phyloP scores from a whole-genome alignment of 306 rosid species.

The Sicyos edulis region DNA sequence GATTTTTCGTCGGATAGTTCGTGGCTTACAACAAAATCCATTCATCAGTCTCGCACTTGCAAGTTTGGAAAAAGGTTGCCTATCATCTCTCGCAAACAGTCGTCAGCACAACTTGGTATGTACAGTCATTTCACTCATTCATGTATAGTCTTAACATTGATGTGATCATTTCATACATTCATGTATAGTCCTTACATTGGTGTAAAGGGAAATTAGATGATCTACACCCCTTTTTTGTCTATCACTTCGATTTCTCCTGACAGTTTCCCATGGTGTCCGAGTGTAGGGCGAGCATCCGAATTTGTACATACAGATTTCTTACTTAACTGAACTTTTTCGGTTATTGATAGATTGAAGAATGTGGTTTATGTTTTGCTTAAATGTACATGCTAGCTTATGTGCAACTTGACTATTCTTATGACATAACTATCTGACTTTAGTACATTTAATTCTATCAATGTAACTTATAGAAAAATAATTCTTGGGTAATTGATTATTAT shows the following conservation, averaged over 20 bases:
- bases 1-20: conserved; percentile 37
- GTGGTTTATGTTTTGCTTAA: no score
- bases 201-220: not conserved
- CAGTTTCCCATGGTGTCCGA: not conserved
- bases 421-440: no score
- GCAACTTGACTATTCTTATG: no score
- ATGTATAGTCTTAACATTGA: conserved; percentile 31
- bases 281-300: not conserved
- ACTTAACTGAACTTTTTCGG: not conserved
- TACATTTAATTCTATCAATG: no score
- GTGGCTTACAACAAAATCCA: conserved; percentile 32
- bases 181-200: conserved; percentile 25
- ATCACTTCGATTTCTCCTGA: not conserved
- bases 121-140: conserved; percentile 47
- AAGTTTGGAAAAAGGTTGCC: conserved; percentile 50
- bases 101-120: conserved; percentile 44
- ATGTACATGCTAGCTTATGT: no score
- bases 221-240: not conserved
- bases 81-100: conserved; percentile 42
- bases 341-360: not conserved
- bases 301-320: not conserved
- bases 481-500: no score
- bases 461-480: no score
- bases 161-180: conserved; percentile 43
- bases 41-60: conserved; percentile 36